These are phyloP conservation scores for Acmispon strigosus DNA, from an alignment of 306 rosid species.

Conservation along the genomic window DNA sequence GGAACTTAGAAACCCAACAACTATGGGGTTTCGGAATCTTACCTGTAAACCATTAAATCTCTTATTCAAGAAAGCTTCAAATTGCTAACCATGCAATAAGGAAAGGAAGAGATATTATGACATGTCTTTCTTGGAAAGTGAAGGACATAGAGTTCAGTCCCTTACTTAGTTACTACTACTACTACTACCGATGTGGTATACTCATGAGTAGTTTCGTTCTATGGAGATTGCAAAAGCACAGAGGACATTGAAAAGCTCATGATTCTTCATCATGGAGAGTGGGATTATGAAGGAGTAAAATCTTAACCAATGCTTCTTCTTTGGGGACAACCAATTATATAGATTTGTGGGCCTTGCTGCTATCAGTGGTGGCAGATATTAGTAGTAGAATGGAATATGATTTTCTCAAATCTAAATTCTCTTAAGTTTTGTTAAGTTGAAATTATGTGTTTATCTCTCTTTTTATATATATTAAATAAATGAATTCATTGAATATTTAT, in stretches of 20 bases:
- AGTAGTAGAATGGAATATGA: too few relatives aligned
- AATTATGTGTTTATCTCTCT: too few relatives aligned
- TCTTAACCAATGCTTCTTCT: conserved; percentile 24
- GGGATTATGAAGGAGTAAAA: not conserved
- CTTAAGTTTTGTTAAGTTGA: too few relatives aligned
- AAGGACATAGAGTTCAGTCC: conserved; percentile 24
- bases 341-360: conserved; percentile 19
- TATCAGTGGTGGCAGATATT: too few relatives aligned
- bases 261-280: conserved; percentile 30
- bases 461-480: too few relatives aligned
- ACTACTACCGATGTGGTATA: not conserved
- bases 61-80: conserved; percentile 22
- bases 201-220: conserved; percentile 30
- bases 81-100: conserved; percentile 22
- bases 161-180: too few relatives aligned
- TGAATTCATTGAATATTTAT: too few relatives aligned
- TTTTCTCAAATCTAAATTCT: too few relatives aligned
- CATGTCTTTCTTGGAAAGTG: conserved; percentile 46
- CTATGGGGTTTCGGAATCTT: conserved; percentile 37
- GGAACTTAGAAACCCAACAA: conserved; percentile 34
- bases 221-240: conserved; percentile 25
- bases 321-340: conserved; percentile 27
- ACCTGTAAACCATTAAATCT: conserved; percentile 34
- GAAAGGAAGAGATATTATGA: conserved; percentile 29
- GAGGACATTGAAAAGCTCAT: conserved; percentile 23